These are phyloP conservation scores for Gentiana dahurica DNA, from an alignment of 257 asterid species.

Conservation along the genomic window DNA sequence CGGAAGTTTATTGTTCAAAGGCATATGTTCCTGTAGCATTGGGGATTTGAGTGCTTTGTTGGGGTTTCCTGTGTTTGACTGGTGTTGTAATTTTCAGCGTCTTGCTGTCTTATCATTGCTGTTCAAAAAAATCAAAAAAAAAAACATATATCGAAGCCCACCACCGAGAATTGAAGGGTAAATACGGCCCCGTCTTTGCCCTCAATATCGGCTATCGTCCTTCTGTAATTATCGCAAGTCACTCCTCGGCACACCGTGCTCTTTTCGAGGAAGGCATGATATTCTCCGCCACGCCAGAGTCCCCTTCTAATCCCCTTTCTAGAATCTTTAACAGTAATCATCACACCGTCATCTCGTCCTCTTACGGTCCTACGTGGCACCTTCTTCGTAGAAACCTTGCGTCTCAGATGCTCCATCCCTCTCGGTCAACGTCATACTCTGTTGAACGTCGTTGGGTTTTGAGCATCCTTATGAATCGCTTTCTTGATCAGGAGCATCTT, in stretches of 20 bases:
- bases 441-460: constrained; percentile 20
- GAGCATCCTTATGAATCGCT: constrained; percentile 9
- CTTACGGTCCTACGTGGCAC: constrained; percentile 32
- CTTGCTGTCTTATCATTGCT: too few species aligned
- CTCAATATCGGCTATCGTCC: constrained; percentile 13
- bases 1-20: too few species aligned
- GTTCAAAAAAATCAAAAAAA: too few species aligned
- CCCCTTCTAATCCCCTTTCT: constrained; percentile 4
- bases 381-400: constrained; percentile 28
- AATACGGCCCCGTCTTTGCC: constrained; percentile 22
- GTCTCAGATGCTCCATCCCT: constrained; percentile 23
- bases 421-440: constrained; percentile 19
- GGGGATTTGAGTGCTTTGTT: too few species aligned
- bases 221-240: constrained; percentile 18
- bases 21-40: too few species aligned
- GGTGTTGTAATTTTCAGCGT: too few species aligned
- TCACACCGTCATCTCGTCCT: constrained; percentile 15
- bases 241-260: constrained; percentile 22
- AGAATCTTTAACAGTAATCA: constrained; percentile 16
- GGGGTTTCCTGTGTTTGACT: too few species aligned
- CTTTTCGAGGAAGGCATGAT: constrained; percentile 23
- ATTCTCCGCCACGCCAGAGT: constrained; percentile 25
- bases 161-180: constrained; percentile 9
- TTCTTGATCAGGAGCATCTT: not conserved
- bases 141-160: constrained; percentile 2